Percentiles rank a stretch among this genome's conserved stretches.
phyloP scores from a whole-genome alignment of 352 stramenopile genomes.

The Phytophthora sansomeana region DNA sequence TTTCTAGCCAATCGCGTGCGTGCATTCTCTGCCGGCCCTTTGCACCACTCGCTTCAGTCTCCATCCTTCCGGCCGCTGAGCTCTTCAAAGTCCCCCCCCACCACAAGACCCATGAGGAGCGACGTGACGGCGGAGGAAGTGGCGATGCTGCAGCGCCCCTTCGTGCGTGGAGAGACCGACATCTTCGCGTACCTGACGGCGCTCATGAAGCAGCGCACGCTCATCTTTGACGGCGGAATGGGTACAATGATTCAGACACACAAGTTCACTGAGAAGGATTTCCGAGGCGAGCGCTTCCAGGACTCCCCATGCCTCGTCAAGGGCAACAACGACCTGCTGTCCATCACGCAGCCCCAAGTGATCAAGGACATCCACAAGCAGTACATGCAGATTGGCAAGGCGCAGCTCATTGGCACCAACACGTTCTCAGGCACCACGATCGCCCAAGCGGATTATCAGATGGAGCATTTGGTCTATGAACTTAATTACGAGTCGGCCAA shows the following conservation, averaged over 20 bases:
- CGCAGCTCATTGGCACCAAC: constrained; percentile 97
- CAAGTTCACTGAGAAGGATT: constrained; percentile 95
- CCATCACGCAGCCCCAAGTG: constrained; percentile 94
- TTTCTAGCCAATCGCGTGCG: too few species aligned
- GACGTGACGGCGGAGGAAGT: constrained; percentile 50
- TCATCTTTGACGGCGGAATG: constrained; percentile 98
- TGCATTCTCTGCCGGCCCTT: constrained; percentile 11
- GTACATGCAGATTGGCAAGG: constrained; percentile 94
- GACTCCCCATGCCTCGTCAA: constrained; percentile 94
- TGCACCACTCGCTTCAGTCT: constrained; percentile 27
- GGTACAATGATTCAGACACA: constrained; percentile 97
- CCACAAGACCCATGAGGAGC: constrained; percentile 17
- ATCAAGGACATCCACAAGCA: constrained; percentile 96
- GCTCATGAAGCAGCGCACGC: constrained; percentile 83
- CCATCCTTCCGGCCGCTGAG: constrained; percentile 9
- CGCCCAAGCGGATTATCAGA: constrained; percentile 97
- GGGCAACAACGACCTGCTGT: constrained; percentile 98
- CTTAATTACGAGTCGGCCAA: constrained; percentile 95
- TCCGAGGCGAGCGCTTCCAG: constrained; percentile 94
- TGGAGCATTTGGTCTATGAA: constrained; percentile 96
- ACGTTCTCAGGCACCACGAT: constrained; percentile 98
- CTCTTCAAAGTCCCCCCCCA: too few species aligned
- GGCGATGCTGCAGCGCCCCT: constrained; percentile 65
- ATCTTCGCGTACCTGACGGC: constrained; percentile 79
- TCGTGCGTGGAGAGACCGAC: constrained; percentile 74